Conservation (phyloP, 1,284 basidiomycete genomes). For the Puccinia hordei region DNA sequence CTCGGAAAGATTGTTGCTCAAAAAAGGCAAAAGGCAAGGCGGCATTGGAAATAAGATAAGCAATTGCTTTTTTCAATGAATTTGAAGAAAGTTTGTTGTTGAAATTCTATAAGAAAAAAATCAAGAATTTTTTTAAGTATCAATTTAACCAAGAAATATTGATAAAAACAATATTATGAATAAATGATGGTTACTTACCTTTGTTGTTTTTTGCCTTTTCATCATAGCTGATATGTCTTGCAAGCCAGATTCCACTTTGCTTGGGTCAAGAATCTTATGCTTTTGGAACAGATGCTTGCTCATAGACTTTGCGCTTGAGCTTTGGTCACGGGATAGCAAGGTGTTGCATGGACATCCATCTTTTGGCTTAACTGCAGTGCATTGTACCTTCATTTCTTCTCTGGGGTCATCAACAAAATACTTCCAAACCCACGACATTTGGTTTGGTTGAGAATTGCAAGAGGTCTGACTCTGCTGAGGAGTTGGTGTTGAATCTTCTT, state of each 20-base stretch:
- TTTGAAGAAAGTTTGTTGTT: neutral
- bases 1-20: constrained; percentile 8
- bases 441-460: neutral
- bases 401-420: no score
- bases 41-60: constrained; percentile 10
- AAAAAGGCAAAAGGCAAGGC: neutral
- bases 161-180: no score
- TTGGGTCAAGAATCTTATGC: neutral
- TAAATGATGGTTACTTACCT: neutral
- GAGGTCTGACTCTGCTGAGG: neutral
- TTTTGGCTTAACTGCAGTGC: no score
- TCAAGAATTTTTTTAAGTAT: neutral
- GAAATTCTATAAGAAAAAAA: neutral
- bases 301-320: constrained; percentile 3
- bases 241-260: neutral
- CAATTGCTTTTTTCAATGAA: neutral
- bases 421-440: constrained; percentile 1
- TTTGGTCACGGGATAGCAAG: neutral
- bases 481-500: no score
- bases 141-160: neutral
- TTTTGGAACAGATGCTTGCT: neutral
- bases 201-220: neutral
- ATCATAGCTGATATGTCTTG: neutral
- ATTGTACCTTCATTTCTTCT: no score
- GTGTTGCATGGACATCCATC: neutral